A percentile compares a stretch with the other conserved stretches of the same genome.
These are phyloP conservation scores for Amesomyces nigricolor DNA, from an alignment of 2,329 filamentous ascomycete species.

Conservation along the genomic window DNA sequence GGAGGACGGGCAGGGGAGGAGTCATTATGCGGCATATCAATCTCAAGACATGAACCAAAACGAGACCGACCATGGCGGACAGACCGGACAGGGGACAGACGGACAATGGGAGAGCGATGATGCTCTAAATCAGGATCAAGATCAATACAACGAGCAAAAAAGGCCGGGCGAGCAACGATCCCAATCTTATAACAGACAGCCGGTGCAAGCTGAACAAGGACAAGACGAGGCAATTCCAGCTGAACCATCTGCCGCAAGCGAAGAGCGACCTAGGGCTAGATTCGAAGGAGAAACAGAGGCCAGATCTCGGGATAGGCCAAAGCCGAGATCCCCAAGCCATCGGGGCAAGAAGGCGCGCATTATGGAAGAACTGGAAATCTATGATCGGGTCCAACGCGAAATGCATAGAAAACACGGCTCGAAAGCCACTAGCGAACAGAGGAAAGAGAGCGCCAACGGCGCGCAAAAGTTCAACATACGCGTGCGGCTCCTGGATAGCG, in stretches of 20 bases:
- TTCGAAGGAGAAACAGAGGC: not conserved
- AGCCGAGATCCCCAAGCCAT: too few relatives aligned
- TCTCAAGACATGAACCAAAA: not conserved
- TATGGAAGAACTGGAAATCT: not conserved
- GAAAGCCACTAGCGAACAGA: not conserved
- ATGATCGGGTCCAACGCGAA: too few relatives aligned
- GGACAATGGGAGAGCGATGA: not conserved
- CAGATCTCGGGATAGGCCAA: too few relatives aligned
- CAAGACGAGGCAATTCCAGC: too few relatives aligned
- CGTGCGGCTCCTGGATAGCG: not conserved
- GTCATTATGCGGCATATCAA: too few relatives aligned
- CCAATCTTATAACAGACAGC: too few relatives aligned
- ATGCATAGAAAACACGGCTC: too few relatives aligned
- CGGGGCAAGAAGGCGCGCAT: not conserved
- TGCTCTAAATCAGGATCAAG: not conserved
- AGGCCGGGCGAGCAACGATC: too few relatives aligned
- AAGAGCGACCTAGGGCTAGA: not conserved
- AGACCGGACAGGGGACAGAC: not conserved
- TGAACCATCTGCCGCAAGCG: not conserved
- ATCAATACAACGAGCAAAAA: too few relatives aligned
- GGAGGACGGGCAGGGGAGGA: too few relatives aligned
- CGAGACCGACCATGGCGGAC: not conserved
- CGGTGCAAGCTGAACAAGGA: too few relatives aligned
- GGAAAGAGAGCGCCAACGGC: not conserved
- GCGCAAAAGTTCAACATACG: not conserved